phyloP scores from a whole-genome alignment of 23 red algal genomes.

The Chondrus crispus region DNA sequence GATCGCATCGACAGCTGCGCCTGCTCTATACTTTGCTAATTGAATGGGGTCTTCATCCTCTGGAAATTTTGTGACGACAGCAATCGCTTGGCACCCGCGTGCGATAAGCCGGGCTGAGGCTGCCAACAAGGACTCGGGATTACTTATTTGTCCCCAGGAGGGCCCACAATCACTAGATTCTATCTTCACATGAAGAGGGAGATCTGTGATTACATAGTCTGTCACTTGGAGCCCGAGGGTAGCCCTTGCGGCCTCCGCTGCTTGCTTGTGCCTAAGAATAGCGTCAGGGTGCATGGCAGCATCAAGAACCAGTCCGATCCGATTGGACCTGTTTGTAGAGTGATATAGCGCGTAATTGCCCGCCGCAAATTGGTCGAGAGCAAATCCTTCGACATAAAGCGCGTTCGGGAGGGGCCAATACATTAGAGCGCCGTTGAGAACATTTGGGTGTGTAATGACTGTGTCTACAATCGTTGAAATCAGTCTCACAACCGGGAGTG shows the following conservation, averaged over 20 bases:
- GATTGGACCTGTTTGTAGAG: slow-evolving; percentile 29
- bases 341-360: slow-evolving; percentile 62
- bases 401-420: slow-evolving; percentile 93
- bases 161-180: slow-evolving; percentile 20
- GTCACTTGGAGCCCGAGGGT: slow-evolving; percentile 79
- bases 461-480: slow-evolving; percentile 75
- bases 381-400: slow-evolving; percentile 93
- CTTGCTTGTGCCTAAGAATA: slow-evolving; percentile 82
- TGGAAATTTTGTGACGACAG: slow-evolving; percentile 85
- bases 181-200: slow-evolving; percentile 50
- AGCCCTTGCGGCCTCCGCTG: slow-evolving; percentile 80
- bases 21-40: slow-evolving; percentile 75
- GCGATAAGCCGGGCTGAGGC: slow-evolving; percentile 44
- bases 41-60: slow-evolving; percentile 61
- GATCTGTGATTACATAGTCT: slow-evolving; percentile 34
- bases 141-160: slow-evolving; percentile 61
- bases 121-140: slow-evolving; percentile 51
- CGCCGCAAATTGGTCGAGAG: slow-evolving; percentile 82
- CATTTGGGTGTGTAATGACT: slow-evolving; percentile 95
- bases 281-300: slow-evolving; percentile 45
- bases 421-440: slow-evolving; percentile 92
- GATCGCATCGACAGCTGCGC: slow-evolving; percentile 83
- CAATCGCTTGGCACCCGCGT: slow-evolving; percentile 72
- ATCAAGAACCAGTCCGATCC: slow-evolving; percentile 85
- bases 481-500: slow-evolving; percentile 71